phyloP scores from a whole-genome alignment of 257 asterid species.

The Ophiorrhiza pumila region DNA sequence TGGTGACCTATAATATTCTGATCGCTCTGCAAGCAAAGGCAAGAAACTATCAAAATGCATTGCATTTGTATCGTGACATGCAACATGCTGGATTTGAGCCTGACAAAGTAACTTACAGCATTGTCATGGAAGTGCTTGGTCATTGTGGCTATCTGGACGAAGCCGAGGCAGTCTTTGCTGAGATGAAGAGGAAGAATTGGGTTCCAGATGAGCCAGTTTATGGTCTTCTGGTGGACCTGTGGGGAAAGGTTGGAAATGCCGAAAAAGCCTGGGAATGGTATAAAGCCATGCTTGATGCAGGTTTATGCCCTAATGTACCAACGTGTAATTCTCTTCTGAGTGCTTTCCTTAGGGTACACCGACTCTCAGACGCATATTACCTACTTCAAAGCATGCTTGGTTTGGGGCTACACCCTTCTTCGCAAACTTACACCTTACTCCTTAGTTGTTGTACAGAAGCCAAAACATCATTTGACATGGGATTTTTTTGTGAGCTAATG shows the following conservation, averaged over 20 bases:
- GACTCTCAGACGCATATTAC: slow-evolving; percentile 68
- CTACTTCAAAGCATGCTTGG: slow-evolving; percentile 76
- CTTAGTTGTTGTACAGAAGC: slow-evolving; percentile 93
- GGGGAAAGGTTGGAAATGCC: slow-evolving; percentile 88
- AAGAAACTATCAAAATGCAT: slow-evolving; percentile 71
- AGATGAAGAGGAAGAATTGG: slow-evolving; percentile 90
- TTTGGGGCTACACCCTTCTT: slow-evolving; percentile 73
- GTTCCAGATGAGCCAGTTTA: slow-evolving; percentile 97
- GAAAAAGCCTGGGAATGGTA: slow-evolving; percentile 96
- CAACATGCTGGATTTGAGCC: slow-evolving; percentile 90
- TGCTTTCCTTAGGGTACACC: slow-evolving; percentile 88
- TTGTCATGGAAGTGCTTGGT: slow-evolving; percentile 96
- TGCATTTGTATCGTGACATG: slow-evolving; percentile 87
- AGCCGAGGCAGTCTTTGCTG: slow-evolving; percentile 79
- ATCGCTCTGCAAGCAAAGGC: slow-evolving; percentile 93
- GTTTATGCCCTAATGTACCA: slow-evolving; percentile 85
- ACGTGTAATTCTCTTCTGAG: slow-evolving; percentile 91
- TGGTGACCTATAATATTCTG: slow-evolving; percentile 92
- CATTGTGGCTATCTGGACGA: slow-evolving; percentile 91
- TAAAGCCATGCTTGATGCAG: slow-evolving; percentile 72
- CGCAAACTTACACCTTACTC: slow-evolving; percentile 88
- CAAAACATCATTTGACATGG: slow-evolving; percentile 64
- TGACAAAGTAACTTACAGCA: slow-evolving; percentile 91
- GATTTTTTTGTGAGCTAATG: slow-evolving; percentile 76
- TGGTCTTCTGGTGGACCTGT: slow-evolving; percentile 85